phyloP scores from a whole-genome alignment of 305 asterid species.

The Fraxinus latifolia region DNA sequence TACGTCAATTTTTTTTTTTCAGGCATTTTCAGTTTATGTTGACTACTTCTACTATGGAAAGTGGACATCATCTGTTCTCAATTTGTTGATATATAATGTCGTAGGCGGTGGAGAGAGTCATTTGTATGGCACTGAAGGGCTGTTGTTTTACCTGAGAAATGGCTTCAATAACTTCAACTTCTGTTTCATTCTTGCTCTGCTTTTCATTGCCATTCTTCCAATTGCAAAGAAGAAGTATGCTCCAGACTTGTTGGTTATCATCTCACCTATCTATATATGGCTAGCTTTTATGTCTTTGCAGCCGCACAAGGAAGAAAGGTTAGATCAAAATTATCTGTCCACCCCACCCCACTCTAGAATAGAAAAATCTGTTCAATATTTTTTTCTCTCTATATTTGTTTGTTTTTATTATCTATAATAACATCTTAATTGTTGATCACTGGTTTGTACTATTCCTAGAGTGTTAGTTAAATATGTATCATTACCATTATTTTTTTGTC shows the following conservation, averaged over 20 bases:
- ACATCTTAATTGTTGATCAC: slow-evolving; percentile 16
- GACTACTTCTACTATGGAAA: slow-evolving; percentile 72
- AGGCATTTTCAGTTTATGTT: slow-evolving; percentile 71
- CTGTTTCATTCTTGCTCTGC: slow-evolving; percentile 82
- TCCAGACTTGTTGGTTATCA: slow-evolving; percentile 70
- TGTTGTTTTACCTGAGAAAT: slow-evolving; percentile 73
- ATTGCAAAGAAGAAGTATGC: slow-evolving; percentile 70
- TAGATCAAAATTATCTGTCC: slow-evolving; percentile 14
- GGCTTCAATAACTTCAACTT: slow-evolving; percentile 93
- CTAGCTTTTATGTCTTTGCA: slow-evolving; percentile 93
- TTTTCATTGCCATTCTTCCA: slow-evolving; percentile 70
- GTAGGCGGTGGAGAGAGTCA: slow-evolving; percentile 97
- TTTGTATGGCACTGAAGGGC: slow-evolving; percentile 87
- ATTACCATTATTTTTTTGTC: neutral
- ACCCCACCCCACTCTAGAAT: neutral
- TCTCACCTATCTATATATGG: slow-evolving; percentile 91
- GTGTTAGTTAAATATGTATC: slow-evolving; percentile 9
- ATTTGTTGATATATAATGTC: slow-evolving; percentile 78
- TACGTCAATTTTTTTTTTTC: slow-evolving; percentile 23
- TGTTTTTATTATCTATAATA: neutral
- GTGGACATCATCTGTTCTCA: slow-evolving; percentile 91
- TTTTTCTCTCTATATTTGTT: neutral
- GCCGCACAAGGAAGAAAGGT: slow-evolving; percentile 99
- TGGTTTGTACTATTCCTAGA: slow-evolving; percentile 3
- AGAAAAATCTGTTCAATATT: neutral